Conservation (phyloP, 148 eudicot species). For the Rhododendron vialii region DNA sequence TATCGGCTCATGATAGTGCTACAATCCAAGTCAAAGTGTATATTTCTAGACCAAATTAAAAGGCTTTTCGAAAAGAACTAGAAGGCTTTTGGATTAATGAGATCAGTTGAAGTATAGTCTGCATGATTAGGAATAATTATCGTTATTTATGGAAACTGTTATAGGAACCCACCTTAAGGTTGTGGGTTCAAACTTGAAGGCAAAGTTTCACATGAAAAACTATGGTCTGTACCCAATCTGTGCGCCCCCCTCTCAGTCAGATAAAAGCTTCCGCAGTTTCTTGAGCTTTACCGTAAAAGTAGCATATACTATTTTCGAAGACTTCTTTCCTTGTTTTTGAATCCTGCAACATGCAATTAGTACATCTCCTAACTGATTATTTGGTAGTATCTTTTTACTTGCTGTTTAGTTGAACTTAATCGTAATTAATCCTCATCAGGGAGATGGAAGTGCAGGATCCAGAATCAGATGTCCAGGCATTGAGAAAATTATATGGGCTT, state of each 20-base stretch:
- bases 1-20: too few species aligned
- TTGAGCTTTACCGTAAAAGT: background rate
- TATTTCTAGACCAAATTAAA: background rate
- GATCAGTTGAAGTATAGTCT: background rate
- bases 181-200: background rate
- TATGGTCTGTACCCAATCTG: background rate
- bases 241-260: background rate
- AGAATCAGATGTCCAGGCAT: constrained; percentile 24
- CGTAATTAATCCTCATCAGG: background rate
- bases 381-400: background rate
- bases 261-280: background rate
- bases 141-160: background rate
- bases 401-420: background rate
- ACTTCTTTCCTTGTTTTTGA: background rate
- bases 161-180: background rate
- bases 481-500: constrained; percentile 22
- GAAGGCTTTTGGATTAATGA: background rate
- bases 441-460: constrained; percentile 7
- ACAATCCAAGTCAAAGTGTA: too few species aligned
- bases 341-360: background rate
- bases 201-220: background rate
- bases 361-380: background rate
- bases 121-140: background rate
- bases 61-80: background rate
- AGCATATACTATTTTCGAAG: background rate